phyloP scores from a whole-genome alignment of 2,329 filamentous ascomycete species.

The Clathrospora elynae region DNA sequence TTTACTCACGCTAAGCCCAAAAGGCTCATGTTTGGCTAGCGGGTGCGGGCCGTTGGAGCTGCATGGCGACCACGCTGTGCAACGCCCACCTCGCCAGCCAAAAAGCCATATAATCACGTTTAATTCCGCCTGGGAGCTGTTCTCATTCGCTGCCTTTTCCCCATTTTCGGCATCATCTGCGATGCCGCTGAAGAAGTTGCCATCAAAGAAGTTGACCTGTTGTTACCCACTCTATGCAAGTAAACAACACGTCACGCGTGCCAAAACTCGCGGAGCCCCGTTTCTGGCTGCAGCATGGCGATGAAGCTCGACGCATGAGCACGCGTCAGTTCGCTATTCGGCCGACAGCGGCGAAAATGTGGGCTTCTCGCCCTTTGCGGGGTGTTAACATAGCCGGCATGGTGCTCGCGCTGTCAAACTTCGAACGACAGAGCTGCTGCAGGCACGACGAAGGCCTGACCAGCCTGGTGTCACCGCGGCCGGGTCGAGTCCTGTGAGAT shows the following conservation, averaged over 20 bases:
- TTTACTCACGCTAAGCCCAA: too few species aligned
- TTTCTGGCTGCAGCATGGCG: constrained; percentile 16
- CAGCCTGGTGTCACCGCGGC: constrained; percentile 8
- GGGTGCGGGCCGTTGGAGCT: constrained; percentile 18
- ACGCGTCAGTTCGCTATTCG: constrained; percentile 44
- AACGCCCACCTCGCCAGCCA: constrained; percentile 14
- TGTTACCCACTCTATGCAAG: constrained; percentile 27
- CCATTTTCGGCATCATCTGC: constrained; percentile 7
- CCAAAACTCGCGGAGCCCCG: constrained; percentile 12
- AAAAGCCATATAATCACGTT: constrained; percentile 6
- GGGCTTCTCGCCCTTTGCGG: constrained; percentile 15
- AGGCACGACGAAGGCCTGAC: too few species aligned
- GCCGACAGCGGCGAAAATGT: constrained; percentile 20
- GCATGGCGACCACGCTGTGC: constrained; percentile 25
- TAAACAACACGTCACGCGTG: constrained; percentile 31
- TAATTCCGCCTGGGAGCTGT: constrained; percentile 4
- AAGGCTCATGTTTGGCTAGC: constrained; percentile 19
- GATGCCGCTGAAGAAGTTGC: constrained; percentile 5
- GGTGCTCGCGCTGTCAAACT: too few species aligned
- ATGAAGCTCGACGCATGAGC: constrained; percentile 37
- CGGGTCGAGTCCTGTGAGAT: constrained; percentile 7
- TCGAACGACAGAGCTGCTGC: too few species aligned
- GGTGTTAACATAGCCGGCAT: too few species aligned
- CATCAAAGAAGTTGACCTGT: neutral
- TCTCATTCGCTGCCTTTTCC: constrained; percentile 12